Conservation (phyloP, 257 asterid species). For the Solanum pinnatisectum region DNA sequence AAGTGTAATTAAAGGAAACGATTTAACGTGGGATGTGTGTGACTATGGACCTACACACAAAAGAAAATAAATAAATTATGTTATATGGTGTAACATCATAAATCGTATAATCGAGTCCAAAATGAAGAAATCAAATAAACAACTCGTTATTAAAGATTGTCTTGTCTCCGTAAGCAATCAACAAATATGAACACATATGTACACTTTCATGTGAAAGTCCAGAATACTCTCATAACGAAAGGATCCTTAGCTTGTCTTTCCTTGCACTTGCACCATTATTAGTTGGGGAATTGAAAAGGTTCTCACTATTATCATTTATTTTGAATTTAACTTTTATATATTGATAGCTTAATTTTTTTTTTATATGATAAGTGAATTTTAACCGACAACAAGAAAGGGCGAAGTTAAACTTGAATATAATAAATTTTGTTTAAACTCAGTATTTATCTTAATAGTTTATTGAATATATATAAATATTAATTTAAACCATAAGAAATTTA, state of each 20-base stretch:
- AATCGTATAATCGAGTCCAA: neutral
- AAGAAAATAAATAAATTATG: neutral
- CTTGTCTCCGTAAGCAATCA: neutral
- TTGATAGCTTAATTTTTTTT: rapidly evolving
- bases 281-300: neutral
- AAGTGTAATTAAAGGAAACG: neutral
- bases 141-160: neutral
- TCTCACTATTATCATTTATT: neutral
- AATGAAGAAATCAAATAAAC: neutral
- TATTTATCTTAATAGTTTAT: too few relatives aligned
- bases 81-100: neutral
- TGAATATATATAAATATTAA: too few relatives aligned
- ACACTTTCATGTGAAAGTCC: neutral
- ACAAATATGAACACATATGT: neutral
- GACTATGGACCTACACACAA: neutral
- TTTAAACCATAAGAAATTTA: neutral
- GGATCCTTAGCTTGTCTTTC: neutral
- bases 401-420: too few relatives aligned
- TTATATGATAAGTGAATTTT: too few relatives aligned
- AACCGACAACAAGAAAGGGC: too few relatives aligned
- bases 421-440: too few relatives aligned
- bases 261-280: neutral
- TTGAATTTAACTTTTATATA: neutral
- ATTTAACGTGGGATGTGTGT: neutral
- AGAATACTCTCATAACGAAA: neutral